Evolutionary conservation across 768 basidiomycete species (phyloP).

Genomic region (Boletus pseudo-olivaceus): DNA sequence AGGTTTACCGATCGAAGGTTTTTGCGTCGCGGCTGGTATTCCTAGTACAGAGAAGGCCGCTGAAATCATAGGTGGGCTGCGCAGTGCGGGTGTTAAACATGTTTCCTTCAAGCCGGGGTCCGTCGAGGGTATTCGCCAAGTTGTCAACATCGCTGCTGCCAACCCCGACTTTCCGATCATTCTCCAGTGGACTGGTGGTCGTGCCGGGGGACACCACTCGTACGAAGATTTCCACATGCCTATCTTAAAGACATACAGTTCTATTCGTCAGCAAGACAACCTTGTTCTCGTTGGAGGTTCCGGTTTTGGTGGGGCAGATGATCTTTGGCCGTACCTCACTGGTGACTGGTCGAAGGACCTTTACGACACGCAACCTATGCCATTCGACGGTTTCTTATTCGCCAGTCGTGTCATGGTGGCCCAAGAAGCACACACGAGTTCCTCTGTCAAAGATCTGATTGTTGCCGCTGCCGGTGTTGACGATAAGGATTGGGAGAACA

Average conservation of each 20-base stretch:
- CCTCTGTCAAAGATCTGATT: constrained; percentile 95
- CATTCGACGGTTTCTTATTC: constrained; percentile 96
- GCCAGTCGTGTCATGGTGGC: constrained; percentile 98
- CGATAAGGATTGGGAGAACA: constrained; percentile 90
- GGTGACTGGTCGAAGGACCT: constrained; percentile 89
- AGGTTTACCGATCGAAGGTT: constrained; percentile 95
- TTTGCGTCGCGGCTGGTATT: constrained; percentile 97
- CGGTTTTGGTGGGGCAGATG: constrained; percentile 92
- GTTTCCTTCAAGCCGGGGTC: constrained; percentile 98
- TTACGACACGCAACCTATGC: constrained; percentile 91
- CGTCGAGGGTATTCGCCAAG: constrained; percentile 95
- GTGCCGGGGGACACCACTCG: constrained; percentile 97
- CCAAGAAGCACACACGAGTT: constrained; percentile 93
- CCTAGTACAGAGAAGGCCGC: constrained; percentile 95
- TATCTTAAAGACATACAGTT: constrained; percentile 81
- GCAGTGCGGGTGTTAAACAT: constrained; percentile 86
- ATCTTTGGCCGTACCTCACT: constrained; percentile 94
- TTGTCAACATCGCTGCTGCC: constrained; percentile 89
- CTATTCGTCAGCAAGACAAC: constrained; percentile 87
- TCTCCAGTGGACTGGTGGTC: constrained; percentile 98
- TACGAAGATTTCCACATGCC: constrained; percentile 99
- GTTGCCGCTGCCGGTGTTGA: constrained; percentile 90
- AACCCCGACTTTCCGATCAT: constrained; percentile 97
- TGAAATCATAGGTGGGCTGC: constrained; percentile 88
- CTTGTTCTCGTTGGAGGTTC: constrained; percentile 90